These are phyloP conservation scores for Rhododendron molle DNA, from an alignment of 148 eudicot species.

Conservation along the genomic window DNA sequence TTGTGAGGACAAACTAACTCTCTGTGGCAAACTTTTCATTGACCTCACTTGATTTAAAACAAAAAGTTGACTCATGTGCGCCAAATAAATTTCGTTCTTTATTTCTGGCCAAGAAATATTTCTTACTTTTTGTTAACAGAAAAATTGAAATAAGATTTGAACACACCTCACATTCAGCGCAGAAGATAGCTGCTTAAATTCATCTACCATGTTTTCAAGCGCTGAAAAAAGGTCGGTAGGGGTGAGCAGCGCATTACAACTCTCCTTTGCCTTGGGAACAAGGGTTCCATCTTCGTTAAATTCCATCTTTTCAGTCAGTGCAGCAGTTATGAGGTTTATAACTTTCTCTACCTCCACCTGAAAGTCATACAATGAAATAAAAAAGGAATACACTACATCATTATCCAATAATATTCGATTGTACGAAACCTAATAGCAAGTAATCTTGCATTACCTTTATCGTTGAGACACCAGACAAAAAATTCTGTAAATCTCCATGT, in stretches of 20 bases:
- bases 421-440: too few species aligned
- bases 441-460: conserved; percentile 13
- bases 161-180: conserved; percentile 20
- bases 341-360: conserved; percentile 19
- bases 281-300: neutral
- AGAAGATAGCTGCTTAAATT: conserved; percentile 18
- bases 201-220: conserved; percentile 16
- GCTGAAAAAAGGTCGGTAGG: neutral
- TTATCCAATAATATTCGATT: neutral
- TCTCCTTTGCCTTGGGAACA: neutral
- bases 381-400: neutral
- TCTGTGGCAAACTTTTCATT: neutral
- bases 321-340: neutral
- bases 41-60: neutral
- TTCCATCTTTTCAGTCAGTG: neutral
- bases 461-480: conserved; percentile 8
- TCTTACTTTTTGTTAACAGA: neutral
- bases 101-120: neutral
- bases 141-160: neutral
- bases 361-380: neutral
- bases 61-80: neutral
- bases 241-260: neutral
- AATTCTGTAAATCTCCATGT: neutral
- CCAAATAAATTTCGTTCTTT: neutral
- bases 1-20: neutral